These are phyloP conservation scores for Ballota nigra DNA, from an alignment of 257 asterid species.

Conservation along the genomic window DNA sequence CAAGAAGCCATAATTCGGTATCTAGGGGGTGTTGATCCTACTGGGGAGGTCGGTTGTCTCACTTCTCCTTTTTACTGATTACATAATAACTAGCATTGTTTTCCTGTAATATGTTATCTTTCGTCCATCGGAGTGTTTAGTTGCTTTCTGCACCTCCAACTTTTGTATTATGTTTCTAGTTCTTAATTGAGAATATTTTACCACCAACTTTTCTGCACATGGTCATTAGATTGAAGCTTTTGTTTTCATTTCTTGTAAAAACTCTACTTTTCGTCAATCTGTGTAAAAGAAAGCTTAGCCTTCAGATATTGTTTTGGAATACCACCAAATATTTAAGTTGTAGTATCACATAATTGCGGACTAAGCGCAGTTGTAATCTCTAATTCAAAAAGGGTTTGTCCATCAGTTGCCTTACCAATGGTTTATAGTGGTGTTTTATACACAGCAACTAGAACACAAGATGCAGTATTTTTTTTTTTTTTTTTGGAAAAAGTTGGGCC, in stretches of 20 bases:
- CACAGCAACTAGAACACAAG: no score
- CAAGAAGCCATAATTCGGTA: slow-evolving; percentile 76
- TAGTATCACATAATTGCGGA: background rate
- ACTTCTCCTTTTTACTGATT: background rate
- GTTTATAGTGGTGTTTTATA: no score
- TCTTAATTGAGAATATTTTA: background rate
- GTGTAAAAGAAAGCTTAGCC: background rate
- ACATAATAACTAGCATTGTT: background rate
- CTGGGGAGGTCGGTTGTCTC: slow-evolving; percentile 62
- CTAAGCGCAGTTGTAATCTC: background rate
- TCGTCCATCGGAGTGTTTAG: background rate
- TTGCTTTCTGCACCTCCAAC: background rate
- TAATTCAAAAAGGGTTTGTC: background rate
- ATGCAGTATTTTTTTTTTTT: no score
- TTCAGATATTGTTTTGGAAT: background rate
- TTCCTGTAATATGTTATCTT: background rate
- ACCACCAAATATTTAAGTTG: background rate
- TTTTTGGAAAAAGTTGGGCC: no score
- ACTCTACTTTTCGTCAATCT: background rate
- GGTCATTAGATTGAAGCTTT: background rate
- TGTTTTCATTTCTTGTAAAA: background rate
- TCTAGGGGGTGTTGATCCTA: slow-evolving; percentile 71
- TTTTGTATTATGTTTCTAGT: background rate
- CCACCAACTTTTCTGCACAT: no score
- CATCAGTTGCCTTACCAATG: background rate